Evolutionary conservation across 176 grass and related monocot species (phyloP).

Genomic region (Cenchrus purpureus): DNA sequence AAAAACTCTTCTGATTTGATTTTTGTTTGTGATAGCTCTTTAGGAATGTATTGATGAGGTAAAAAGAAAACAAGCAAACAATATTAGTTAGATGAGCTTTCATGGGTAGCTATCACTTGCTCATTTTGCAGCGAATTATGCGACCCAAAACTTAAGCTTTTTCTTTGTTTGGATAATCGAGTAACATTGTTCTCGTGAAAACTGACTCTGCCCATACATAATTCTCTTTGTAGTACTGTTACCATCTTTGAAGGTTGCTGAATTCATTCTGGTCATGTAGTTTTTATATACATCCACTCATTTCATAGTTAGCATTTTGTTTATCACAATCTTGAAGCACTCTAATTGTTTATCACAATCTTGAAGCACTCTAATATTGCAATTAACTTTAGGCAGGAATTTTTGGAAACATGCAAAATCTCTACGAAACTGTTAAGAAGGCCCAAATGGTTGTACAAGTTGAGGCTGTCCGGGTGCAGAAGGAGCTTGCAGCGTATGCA

Average conservation of each 20-base stretch:
- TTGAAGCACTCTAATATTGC: constrained; percentile 28
- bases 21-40: background rate
- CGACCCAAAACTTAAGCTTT: background rate
- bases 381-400: constrained; percentile 66
- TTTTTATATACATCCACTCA: constrained; percentile 27
- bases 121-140: background rate
- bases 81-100: constrained; percentile 5
- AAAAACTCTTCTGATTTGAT: background rate
- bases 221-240: background rate
- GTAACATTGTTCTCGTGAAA: constrained; percentile 23
- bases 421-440: constrained; percentile 98
- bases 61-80: background rate
- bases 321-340: constrained; percentile 18
- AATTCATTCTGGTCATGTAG: constrained; percentile 17
- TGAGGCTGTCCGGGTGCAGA: constrained; percentile 94
- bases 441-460: constrained; percentile 99
- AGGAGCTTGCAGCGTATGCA: constrained; percentile 96
- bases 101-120: background rate
- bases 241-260: background rate
- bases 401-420: constrained; percentile 98
- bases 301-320: constrained; percentile 5
- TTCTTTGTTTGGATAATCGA: constrained; percentile 6
- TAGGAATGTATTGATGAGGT: background rate
- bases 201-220: background rate
- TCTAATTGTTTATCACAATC: constrained; percentile 29